Base-by-base conservation (phyloP, 169 alveolate genomes). In the Toxoplasma gondii region DNA sequence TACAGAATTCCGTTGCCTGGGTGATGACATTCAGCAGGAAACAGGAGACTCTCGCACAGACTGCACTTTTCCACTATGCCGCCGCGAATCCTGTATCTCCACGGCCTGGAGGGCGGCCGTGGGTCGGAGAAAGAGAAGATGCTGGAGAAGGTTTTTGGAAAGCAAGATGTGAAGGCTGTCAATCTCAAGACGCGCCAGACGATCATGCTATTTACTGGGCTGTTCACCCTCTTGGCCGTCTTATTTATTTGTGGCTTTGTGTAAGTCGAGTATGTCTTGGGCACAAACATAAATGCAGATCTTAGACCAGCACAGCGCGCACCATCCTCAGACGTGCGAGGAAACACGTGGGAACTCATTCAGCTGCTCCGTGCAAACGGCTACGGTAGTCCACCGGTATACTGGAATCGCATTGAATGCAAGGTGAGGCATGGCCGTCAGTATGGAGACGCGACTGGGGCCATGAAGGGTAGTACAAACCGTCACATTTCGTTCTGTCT, bases 141-240 rank as follows among this genome's bases (percentile, higher is more conserved):
- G 82, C 95, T 94, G 31, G 96, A 94, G 39, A 94, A 84, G 83
- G 95, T 88, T 12, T 38, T 91, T 45, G 96, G 96, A n/a, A 92
- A 94, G 74, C 94, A 91, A 39, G 91, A 81, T 31, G 93, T 91
- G 39, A 92, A 91, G 69, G 90, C 93, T 44, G 94, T 92, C 7
- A 94, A 94, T 86, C 81, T 94, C 81, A 94, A 91, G 93, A 94
- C 96, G 24, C 44, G 95, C 36, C 96, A 94, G 91, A 91, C 95
- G 45, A 92, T 91, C 88, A 94, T 91, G 94, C 54, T 91, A 44
- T 94, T 94, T 81, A 91, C 94, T 38, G 84, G 91, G 67, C 38
- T 80, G 39, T 88, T 94, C 88, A 39, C 90, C 36, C 69, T 88
- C 67, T 41, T 91, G 38, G 74, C 87, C 44, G n/a, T 84, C 38